These are phyloP conservation scores for Xanthoconium separans DNA, from an alignment of 1,284 basidiomycete genomes.

Conservation along the genomic window DNA sequence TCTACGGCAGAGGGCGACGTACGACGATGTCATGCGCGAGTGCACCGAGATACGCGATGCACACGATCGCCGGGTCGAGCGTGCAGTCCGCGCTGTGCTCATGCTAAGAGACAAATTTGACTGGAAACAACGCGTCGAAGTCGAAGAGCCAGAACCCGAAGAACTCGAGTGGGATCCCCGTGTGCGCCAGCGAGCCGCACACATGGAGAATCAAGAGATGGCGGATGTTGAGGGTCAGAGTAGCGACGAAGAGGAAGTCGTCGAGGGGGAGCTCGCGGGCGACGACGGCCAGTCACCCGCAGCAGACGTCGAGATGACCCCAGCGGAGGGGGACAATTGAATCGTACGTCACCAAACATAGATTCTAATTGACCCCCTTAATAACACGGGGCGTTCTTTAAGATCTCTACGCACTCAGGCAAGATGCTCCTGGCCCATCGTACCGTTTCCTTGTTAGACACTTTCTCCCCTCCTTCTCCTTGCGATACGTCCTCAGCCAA, in stretches of 20 bases:
- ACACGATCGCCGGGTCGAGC: slow-evolving; percentile 69
- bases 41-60: slow-evolving; percentile 62
- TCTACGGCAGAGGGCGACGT: slow-evolving; percentile 21
- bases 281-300: slow-evolving; percentile 30
- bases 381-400: slow-evolving; percentile 52
- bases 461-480: not conserved
- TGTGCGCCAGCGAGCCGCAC: slow-evolving; percentile 26
- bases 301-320: slow-evolving; percentile 27
- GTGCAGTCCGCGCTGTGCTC: slow-evolving; percentile 68
- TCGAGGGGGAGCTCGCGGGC: slow-evolving; percentile 34
- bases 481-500: slow-evolving; percentile 37
- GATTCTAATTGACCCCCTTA: slow-evolving; percentile 14
- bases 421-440: slow-evolving; percentile 45
- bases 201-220: slow-evolving; percentile 31
- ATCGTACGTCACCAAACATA: not conserved
- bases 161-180: slow-evolving; percentile 67
- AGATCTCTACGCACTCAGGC: slow-evolving; percentile 35
- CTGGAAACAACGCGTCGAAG: slow-evolving; percentile 70
- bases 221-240: slow-evolving; percentile 39
- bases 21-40: slow-evolving; percentile 57
- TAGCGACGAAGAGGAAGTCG: slow-evolving; percentile 37
- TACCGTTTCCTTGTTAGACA: slow-evolving; percentile 14
- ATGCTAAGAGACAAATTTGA: slow-evolving; percentile 76
- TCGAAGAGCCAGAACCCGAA: slow-evolving; percentile 72
- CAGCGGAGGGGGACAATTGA: slow-evolving; percentile 3